Evolutionary conservation across 2,329 filamentous ascomycete species (phyloP).

Genomic region (Zymoseptoria crescenta): DNA sequence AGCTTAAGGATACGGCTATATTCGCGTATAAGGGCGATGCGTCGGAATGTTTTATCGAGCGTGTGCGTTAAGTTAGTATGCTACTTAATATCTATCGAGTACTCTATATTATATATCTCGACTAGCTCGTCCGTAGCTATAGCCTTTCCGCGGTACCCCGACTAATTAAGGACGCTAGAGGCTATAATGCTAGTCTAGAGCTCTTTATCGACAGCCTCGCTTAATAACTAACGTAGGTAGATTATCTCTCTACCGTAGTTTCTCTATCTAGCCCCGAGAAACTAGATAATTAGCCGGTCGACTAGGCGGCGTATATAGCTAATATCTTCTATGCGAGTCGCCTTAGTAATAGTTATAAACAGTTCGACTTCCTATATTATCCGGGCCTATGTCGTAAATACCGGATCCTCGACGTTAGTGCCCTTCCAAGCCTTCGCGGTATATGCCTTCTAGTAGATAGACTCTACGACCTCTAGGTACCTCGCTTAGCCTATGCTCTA

Average conservation of each 20-base stretch:
- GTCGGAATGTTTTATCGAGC: background rate
- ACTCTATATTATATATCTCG: background rate
- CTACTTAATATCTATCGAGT: background rate
- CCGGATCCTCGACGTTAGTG: background rate
- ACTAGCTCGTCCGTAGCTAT: background rate
- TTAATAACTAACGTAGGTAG: background rate
- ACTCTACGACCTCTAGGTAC: background rate
- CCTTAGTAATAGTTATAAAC: background rate
- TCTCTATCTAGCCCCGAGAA: background rate
- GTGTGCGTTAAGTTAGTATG: background rate
- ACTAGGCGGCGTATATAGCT: background rate
- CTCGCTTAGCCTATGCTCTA: background rate
- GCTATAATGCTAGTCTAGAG: background rate
- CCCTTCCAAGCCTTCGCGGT: background rate
- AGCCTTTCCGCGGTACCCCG: background rate
- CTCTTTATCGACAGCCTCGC: background rate
- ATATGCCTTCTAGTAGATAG: background rate
- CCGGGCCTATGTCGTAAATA: background rate
- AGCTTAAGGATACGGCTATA: background rate
- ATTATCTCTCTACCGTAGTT: constrained; percentile 1
- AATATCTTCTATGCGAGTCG: background rate
- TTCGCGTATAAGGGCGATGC: background rate
- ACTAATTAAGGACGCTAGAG: background rate
- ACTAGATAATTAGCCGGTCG: background rate
- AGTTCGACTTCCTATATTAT: background rate